Percentiles rank a stretch among this genome's conserved stretches.
These are phyloP conservation scores for Ogataea hybrid DNA, from an alignment of 1,139 yeast genomes.

Conservation along the genomic window DNA sequence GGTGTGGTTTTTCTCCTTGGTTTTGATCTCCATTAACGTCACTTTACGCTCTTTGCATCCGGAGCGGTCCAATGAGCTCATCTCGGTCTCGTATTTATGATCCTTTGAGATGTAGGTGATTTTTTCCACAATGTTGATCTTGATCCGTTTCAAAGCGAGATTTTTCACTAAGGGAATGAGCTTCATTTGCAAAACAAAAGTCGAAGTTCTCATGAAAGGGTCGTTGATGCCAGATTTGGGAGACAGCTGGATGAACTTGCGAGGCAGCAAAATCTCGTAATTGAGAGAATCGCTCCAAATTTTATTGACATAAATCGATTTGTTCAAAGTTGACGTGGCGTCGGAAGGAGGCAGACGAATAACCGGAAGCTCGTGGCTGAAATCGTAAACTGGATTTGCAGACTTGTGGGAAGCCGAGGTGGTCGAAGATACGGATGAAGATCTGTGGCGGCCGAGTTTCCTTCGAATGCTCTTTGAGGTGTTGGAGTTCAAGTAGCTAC, in stretches of 20 bases:
- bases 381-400: slow-evolving; percentile 24
- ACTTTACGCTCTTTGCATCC: slow-evolving; percentile 51
- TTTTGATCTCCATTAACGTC: slow-evolving; percentile 61
- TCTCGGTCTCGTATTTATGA: slow-evolving; percentile 54
- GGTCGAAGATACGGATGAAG: slow-evolving; percentile 9
- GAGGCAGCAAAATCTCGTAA: slow-evolving; percentile 75
- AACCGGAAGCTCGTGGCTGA: slow-evolving; percentile 46
- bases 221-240: slow-evolving; percentile 42
- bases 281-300: slow-evolving; percentile 80
- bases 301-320: slow-evolving; percentile 79
- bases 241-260: slow-evolving; percentile 71
- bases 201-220: slow-evolving; percentile 33
- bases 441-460: slow-evolving; percentile 22
- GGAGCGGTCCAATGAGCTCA: slow-evolving; percentile 44
- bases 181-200: slow-evolving; percentile 57
- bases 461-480: slow-evolving; percentile 22
- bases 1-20: slow-evolving; percentile 40
- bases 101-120: slow-evolving; percentile 64
- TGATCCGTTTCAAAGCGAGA: slow-evolving; percentile 66
- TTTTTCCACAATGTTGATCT: slow-evolving; percentile 70
- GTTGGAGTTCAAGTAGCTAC: not conserved
- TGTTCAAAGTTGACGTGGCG: slow-evolving; percentile 69
- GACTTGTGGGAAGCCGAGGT: not conserved
- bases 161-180: slow-evolving; percentile 71
- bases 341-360: slow-evolving; percentile 81